Conservation (phyloP, 441 rosid genomes). For the Rhodomyrtus psidioides region DNA sequence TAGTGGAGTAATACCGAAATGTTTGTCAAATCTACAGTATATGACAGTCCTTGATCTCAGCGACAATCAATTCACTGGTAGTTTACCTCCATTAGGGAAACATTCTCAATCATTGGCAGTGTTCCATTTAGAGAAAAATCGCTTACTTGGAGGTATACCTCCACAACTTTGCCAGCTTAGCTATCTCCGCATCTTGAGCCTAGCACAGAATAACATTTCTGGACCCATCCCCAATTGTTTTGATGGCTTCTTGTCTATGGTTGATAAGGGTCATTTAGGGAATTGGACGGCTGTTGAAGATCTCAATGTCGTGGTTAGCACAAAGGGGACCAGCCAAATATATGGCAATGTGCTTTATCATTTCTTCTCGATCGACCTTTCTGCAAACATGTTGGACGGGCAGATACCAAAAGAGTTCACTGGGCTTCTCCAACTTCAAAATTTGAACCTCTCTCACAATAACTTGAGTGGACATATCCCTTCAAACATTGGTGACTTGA, state of each 20-base stretch:
- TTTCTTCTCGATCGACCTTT: not conserved
- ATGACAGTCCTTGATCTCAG: not conserved
- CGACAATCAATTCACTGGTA: no score
- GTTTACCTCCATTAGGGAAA: no score
- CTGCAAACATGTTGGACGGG: not conserved
- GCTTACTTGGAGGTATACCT: no score
- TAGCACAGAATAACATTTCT: no score
- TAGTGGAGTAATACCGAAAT: not conserved
- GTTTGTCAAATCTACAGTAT: fast-evolving
- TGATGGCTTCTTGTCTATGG: no score
- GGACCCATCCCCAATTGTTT: no score
- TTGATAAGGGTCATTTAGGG: fast-evolving
- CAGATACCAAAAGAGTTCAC: not conserved
- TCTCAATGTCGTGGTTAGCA: not conserved
- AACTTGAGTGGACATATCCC: not conserved
- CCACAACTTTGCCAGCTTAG: no score
- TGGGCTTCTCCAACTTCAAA: fast-evolving
- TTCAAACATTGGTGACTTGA: not conserved
- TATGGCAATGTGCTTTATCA: fast-evolving
- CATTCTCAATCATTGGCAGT: no score
- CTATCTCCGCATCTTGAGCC: no score
- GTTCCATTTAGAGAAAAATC: no score
- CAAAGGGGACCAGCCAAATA: not conserved
- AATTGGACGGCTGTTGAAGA: fast-evolving
- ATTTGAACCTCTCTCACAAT: not conserved